A percentile compares a stretch with the other conserved stretches of the same genome.
phyloP scores from a whole-genome alignment of 768 basidiomycete genomes.

The Tylopilus balloui region DNA sequence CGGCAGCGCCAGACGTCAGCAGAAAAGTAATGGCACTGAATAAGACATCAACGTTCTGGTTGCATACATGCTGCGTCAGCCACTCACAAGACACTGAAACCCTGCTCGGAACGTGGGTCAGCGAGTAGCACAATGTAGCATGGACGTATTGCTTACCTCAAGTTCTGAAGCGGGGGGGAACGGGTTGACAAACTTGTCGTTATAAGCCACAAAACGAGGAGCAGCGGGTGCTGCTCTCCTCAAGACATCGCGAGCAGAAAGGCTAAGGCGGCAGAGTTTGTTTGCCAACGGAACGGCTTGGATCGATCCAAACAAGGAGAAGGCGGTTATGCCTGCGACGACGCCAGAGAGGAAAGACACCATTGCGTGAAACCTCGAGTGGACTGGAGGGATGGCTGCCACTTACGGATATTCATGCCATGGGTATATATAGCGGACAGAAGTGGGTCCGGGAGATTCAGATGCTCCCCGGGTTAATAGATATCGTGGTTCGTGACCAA shows the following conservation, averaged over 20 bases:
- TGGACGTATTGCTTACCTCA: constrained; percentile 27
- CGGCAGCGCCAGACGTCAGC: neutral
- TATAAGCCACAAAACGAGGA: constrained; percentile 47
- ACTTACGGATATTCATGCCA: neutral
- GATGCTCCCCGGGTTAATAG: neutral
- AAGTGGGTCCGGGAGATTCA: neutral
- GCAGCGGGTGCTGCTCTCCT: constrained; percentile 32
- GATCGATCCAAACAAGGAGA: constrained; percentile 11
- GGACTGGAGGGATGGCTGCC: neutral
- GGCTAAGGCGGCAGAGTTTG: constrained; percentile 19
- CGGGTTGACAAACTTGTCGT: constrained; percentile 40
- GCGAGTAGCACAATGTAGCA: neutral
- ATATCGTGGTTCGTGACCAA: no score
- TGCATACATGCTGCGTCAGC: no score
- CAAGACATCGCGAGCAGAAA: constrained; percentile 21
- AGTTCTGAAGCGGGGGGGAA: constrained; percentile 43
- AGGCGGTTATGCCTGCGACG: neutral
- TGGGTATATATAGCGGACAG: constrained; percentile 16
- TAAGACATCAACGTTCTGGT: neutral
- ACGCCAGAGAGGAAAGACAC: constrained; percentile 13
- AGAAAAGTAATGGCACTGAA: neutral
- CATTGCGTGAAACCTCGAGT: constrained; percentile 9
- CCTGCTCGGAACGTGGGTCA: constrained; percentile 1
- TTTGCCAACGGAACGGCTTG: constrained; percentile 18
- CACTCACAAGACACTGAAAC: neutral